A percentile compares a stretch with the other conserved stretches of the same genome.
Conservation (phyloP, 805 yeast species). For the Barnettozyma siamensis region DNA sequence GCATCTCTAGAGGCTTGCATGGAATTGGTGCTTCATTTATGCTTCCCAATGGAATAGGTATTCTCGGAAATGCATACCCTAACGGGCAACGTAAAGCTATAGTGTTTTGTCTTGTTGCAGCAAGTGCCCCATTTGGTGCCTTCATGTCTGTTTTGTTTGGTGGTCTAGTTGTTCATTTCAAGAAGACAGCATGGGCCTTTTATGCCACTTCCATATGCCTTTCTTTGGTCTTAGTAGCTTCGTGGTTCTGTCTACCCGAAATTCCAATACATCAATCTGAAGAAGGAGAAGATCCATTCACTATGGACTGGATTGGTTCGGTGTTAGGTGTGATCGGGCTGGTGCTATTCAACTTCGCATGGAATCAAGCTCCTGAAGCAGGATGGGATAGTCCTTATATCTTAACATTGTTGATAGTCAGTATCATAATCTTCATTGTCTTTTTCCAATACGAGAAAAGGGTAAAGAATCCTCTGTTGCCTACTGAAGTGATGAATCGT, state of each 20-base stretch:
- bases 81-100: conserved; percentile 44
- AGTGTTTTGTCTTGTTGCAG: conserved; percentile 50
- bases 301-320: conserved; percentile 51
- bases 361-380: conserved; percentile 71
- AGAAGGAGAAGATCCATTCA: conserved; percentile 10
- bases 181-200: conserved; percentile 47
- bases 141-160: conserved; percentile 46
- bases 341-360: conserved; percentile 57
- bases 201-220: conserved; percentile 36
- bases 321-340: conserved; percentile 52
- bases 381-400: conserved; percentile 64
- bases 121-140: conserved; percentile 59
- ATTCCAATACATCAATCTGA: conserved; percentile 11
- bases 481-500: conserved; percentile 39
- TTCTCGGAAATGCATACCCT: conserved; percentile 42
- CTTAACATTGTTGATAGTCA: conserved; percentile 48
- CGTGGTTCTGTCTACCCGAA: conserved; percentile 31
- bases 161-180: conserved; percentile 38
- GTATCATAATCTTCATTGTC: conserved; percentile 35
- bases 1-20: conserved; percentile 49
- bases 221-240: conserved; percentile 24
- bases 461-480: conserved; percentile 47
- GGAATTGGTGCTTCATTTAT: conserved; percentile 58
- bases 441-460: conserved; percentile 48
- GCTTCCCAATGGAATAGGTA: conserved; percentile 55